phyloP scores from a whole-genome alignment of 352 stramenopile genomes.

The Plasmopara viticola region DNA sequence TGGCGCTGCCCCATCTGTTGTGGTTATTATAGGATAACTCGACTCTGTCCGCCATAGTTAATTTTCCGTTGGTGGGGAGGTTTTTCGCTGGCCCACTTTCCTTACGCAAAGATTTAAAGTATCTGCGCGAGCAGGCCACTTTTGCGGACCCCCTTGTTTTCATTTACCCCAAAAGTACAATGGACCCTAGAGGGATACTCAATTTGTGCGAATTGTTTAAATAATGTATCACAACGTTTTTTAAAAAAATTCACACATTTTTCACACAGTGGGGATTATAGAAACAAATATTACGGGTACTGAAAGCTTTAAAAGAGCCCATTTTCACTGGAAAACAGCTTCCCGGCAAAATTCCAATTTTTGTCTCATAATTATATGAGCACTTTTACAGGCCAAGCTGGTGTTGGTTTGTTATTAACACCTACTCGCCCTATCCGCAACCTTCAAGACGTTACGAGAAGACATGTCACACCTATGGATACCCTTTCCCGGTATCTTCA shows the following conservation, averaged over 20 bases:
- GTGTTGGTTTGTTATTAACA: too few species aligned
- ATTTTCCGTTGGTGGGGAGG: not conserved
- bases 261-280: not conserved
- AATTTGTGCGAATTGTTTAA: not conserved
- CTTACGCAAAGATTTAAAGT: not conserved
- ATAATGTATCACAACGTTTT: not conserved
- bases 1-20: not conserved
- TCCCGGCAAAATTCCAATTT: too few species aligned
- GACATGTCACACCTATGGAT: too few species aligned
- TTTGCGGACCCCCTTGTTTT: not conserved
- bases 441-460: too few species aligned
- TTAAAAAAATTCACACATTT: not conserved
- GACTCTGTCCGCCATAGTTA: not conserved
- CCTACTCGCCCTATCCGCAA: too few species aligned
- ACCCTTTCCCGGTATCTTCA: too few species aligned
- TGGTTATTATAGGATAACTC: not conserved
- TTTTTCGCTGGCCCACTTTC: not conserved
- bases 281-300: not conserved
- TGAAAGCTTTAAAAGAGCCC: constrained; percentile 1
- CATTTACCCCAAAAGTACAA: not conserved
- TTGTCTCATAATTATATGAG: too few species aligned
- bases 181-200: not conserved
- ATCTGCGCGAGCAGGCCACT: not conserved
- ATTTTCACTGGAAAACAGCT: not conserved
- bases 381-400: too few species aligned